Evolutionary conservation across 169 alveolate genomes (phyloP), one percentile per base, ranked within the genome.

Genomic region (Plasmodium adleri): DNA sequence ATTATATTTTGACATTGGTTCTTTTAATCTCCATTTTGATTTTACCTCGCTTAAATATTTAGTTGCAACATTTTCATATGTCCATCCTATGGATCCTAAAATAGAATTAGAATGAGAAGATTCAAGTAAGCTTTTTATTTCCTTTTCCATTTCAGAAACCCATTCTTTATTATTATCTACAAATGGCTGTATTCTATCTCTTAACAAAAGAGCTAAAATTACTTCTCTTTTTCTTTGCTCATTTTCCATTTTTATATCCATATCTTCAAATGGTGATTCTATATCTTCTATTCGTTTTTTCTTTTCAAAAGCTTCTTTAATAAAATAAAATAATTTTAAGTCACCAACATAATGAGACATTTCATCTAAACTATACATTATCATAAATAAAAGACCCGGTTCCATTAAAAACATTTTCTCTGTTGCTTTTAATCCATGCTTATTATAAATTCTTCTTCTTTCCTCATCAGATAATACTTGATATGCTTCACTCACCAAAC

Each of bases 41-140:
- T 94, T 92, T 17, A 92, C 91, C 24, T 93, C 96, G 2, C 93
- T 93, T 28, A 93, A 85, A 74, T 52, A 93, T 2, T 78, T 26
- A 26, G 91, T 85, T 13, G 94, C 94, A 13, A 91, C 74, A 78
- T 93, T 93, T 50, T 90, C 92, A 64, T 93, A 93, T 1, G 85
- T 93, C 96, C 95, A 93, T 2, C 96, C 96, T 15, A 93, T 91
- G 24, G 96, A 93, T 66, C 75, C 93, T 43, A 93, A 88, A 78
- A 93, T 50, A 32, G 92, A 64, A 59, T 90, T 93, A 20, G 94
- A 78, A 86, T 80, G 89, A 2, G 91, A 75, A 6, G 91, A 93
- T 12, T 76, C 70, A 26, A 93, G 49, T 58, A 68, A 15, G 7
- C 26, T 45, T 7, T 47, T 68, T 0, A 87, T 1, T 52, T 93